Percentiles rank a stretch among this genome's conserved stretches.
Evolutionary conservation across 2,329 filamentous ascomycete genomes (phyloP).

Genomic region (Epichloe coenophiala): DNA sequence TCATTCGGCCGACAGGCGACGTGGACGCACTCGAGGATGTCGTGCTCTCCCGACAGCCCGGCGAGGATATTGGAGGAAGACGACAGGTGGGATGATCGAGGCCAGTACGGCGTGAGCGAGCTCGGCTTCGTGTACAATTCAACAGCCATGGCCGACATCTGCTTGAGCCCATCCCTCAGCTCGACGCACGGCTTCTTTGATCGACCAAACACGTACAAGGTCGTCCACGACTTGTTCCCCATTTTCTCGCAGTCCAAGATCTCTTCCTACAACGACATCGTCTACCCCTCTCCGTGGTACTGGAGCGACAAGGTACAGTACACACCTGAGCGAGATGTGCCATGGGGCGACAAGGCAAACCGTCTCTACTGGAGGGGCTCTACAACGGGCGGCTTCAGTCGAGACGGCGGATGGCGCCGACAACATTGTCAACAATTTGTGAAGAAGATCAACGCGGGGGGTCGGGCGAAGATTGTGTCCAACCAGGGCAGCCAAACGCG

Average conservation of each 20-base stretch:
- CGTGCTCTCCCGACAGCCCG: conserved; percentile 69
- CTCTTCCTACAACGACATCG: conserved; percentile 81
- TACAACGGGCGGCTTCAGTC: conserved; percentile 86
- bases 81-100: conserved; percentile 55
- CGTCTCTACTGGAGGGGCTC: conserved; percentile 90
- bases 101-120: conserved; percentile 54
- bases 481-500: conserved; percentile 20
- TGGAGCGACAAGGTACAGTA: conserved; percentile 82
- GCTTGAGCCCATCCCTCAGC: conserved; percentile 69
- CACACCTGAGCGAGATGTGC: conserved; percentile 51
- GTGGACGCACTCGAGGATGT: conserved; percentile 79
- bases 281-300: conserved; percentile 98
- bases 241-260: conserved; percentile 95
- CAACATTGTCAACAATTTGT: conserved; percentile 88
- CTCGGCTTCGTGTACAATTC: conserved; percentile 80
- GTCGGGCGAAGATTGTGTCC: conserved; percentile 29
- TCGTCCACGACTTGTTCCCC: conserved; percentile 82
- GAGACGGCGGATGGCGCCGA: conserved; percentile 81
- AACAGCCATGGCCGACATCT: conserved; percentile 83
- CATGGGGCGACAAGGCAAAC: conserved; percentile 63
- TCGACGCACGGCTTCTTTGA: conserved; percentile 84
- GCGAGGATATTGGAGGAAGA: conserved; percentile 54
- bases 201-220: conserved; percentile 76
- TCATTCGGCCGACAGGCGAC: conserved; percentile 76
- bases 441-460: conserved; percentile 59